Evolutionary conservation across 139 green algal genomes (phyloP).

Genomic region (Micractinium conductrix): DNA sequence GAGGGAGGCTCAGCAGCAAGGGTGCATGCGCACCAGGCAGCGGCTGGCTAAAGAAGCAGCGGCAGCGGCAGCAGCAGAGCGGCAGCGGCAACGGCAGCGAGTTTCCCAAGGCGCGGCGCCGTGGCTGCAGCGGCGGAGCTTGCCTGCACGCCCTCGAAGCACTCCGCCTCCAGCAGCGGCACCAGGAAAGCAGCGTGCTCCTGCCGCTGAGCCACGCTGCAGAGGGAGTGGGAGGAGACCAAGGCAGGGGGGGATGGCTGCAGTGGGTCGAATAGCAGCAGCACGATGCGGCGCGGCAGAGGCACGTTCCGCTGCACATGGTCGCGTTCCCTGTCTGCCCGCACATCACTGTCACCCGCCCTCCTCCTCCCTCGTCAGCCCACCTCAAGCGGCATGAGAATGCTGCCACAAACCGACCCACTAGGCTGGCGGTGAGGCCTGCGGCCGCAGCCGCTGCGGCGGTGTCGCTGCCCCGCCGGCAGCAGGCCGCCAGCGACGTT

Average conservation of each 20-base stretch:
- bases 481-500: neutral
- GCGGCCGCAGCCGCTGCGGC: neutral
- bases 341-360: no score
- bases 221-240: neutral
- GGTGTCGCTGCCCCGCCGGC: neutral
- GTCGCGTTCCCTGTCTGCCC: no score
- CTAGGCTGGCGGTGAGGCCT: neutral
- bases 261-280: neutral
- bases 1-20: no score
- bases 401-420: constrained; percentile 28
- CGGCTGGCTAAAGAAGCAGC: no score
- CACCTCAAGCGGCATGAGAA: constrained; percentile 28
- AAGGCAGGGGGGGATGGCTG: neutral
- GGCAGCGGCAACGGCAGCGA: no score
- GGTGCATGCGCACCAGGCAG: no score
- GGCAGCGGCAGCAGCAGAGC: no score
- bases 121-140: no score
- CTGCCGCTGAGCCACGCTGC: constrained; percentile 27
- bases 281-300: no score
- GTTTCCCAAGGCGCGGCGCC: no score
- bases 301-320: no score
- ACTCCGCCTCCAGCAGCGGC: constrained; percentile 16
- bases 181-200: constrained; percentile 27
- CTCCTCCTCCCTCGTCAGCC: no score
- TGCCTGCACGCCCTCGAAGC: constrained; percentile 25